A percentile compares a stretch with the other conserved stretches of the same genome.
phyloP scores from a whole-genome alignment of 2,329 filamentous ascomycete genomes.

The Tolypocladium paradoxum region DNA sequence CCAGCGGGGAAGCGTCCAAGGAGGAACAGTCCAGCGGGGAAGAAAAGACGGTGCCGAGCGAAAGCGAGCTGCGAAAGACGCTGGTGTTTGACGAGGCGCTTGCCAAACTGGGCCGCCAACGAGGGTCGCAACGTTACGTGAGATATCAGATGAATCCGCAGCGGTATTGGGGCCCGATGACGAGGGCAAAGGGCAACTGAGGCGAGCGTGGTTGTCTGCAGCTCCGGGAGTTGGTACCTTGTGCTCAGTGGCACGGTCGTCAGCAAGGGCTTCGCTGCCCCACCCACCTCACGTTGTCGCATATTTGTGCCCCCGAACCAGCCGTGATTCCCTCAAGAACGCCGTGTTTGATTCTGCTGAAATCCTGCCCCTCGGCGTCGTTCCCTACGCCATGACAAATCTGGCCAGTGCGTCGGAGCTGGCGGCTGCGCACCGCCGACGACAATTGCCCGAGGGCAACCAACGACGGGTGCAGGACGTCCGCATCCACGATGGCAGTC shows the following conservation, averaged over 20 bases:
- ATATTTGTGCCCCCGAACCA: background rate
- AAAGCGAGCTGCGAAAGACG: slow-evolving; percentile 44
- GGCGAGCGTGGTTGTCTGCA: background rate
- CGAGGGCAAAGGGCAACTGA: slow-evolving; percentile 31
- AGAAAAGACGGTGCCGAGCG: slow-evolving; percentile 9
- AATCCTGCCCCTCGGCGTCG: background rate
- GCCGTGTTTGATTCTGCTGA: background rate
- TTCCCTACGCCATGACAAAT: background rate
- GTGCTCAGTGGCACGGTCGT: background rate
- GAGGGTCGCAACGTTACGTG: slow-evolving; percentile 57
- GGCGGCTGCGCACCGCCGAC: no score
- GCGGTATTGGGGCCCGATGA: slow-evolving; percentile 89
- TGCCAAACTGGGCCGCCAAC: slow-evolving; percentile 62
- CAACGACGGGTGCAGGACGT: slow-evolving; percentile 8
- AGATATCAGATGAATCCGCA: slow-evolving; percentile 85
- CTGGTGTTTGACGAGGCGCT: slow-evolving; percentile 66
- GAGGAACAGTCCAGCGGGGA: slow-evolving; percentile 12
- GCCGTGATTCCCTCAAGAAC: background rate
- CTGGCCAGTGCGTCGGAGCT: no score
- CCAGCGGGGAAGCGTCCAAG: slow-evolving; percentile 6
- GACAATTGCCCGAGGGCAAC: background rate
- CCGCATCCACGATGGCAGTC: slow-evolving; percentile 10
- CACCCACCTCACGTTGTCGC: background rate
- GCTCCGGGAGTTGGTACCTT: background rate
- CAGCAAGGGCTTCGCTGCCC: background rate